Evolutionary conservation across 2,329 filamentous ascomycete genomes (phyloP).

Genomic region (Ustulina deusta): DNA sequence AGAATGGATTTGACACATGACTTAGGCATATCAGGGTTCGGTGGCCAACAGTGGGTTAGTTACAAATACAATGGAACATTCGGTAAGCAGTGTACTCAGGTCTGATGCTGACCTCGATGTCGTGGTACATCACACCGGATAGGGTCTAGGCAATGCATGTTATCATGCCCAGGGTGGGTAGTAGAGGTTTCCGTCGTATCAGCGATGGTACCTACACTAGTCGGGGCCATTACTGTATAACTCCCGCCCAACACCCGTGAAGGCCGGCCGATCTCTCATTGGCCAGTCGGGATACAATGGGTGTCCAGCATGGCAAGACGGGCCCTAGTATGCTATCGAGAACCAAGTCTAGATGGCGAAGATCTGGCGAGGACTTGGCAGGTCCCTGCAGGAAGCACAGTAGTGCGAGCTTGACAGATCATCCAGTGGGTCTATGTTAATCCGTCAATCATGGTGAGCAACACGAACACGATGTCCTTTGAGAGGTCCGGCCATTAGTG

Average conservation of each 20-base stretch:
- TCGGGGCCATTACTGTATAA: slow-evolving; percentile 7
- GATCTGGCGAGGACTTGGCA: slow-evolving; percentile 19
- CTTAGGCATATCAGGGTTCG: slow-evolving; percentile 15
- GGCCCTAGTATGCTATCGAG: not conserved
- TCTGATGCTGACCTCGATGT: slow-evolving; percentile 22
- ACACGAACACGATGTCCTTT: slow-evolving; percentile 33
- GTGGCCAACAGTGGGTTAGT: slow-evolving; percentile 24
- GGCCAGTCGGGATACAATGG: slow-evolving; percentile 17
- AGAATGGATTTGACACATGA: slow-evolving; percentile 14
- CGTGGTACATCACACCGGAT: not conserved
- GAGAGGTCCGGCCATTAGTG: slow-evolving; percentile 11
- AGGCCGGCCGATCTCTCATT: slow-evolving; percentile 27
- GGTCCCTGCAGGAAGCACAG: slow-evolving; percentile 26
- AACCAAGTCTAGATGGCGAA: slow-evolving; percentile 10
- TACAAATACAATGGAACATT: slow-evolving; percentile 16
- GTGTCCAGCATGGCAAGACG: slow-evolving; percentile 3
- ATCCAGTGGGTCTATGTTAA: slow-evolving; percentile 23
- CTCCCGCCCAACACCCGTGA: slow-evolving; percentile 29
- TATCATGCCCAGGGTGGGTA: not conserved
- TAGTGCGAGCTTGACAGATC: slow-evolving; percentile 27
- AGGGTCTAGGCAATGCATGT: not conserved
- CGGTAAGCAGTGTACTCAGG: not conserved
- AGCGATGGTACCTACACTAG: slow-evolving; percentile 8
- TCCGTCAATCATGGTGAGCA: slow-evolving; percentile 36
- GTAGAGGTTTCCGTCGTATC: slow-evolving; percentile 9